phyloP scores from a whole-genome alignment of 441 rosid genomes.

The Populus hybrid region DNA sequence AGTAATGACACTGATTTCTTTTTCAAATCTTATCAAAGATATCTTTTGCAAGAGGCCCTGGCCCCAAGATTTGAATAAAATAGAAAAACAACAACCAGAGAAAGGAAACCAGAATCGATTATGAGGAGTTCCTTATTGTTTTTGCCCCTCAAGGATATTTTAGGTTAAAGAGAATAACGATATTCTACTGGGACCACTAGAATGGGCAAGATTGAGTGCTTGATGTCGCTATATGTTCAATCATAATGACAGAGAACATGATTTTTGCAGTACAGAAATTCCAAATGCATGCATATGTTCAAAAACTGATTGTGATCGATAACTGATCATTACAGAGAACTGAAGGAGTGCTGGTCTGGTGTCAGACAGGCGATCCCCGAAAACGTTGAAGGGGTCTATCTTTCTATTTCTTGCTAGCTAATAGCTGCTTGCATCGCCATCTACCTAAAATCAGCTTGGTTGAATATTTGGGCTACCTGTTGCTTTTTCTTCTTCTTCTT shows the following conservation, averaged over 20 bases:
- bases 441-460: neutral
- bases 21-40: neutral
- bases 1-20: neutral
- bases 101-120: neutral
- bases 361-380: neutral
- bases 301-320: neutral
- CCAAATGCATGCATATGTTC: conserved; percentile 9
- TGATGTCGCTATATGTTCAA: neutral
- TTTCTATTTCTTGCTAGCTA: neutral
- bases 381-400: neutral
- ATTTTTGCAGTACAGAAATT: neutral
- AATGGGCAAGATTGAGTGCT: neutral
- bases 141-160: neutral
- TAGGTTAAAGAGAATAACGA: neutral
- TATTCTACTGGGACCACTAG: neutral
- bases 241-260: neutral
- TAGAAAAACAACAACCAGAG: neutral
- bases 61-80: neutral
- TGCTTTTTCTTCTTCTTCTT: neutral
- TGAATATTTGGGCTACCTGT: neutral
- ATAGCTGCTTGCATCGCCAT: neutral
- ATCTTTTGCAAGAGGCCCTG: neutral
- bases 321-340: neutral
- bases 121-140: neutral
- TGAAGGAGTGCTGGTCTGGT: neutral